Evolutionary conservation across 371 early-diverging fungal genomes (phyloP), one percentile per base, ranked within the genome.

Genomic region (Mortierella sp.): DNA sequence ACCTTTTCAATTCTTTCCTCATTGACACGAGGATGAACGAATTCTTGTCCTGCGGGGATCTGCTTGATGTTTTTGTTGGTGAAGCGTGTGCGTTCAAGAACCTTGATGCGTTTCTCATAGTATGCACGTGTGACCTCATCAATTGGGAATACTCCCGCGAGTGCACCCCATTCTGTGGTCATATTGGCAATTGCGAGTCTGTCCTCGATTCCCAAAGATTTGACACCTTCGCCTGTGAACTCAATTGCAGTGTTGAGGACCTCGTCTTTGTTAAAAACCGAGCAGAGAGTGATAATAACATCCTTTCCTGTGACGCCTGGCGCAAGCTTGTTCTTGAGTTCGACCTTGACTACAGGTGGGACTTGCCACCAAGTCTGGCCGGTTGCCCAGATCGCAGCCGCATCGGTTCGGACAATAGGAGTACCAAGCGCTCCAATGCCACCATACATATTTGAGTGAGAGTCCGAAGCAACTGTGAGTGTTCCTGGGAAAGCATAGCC

Each of bases 121-220:
- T 92, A 97, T 9, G 86, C 87, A 57, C 93, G 83, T 0, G 96
- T 94, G 4, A 86, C 76, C 1, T 92, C 87, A 85, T 98, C 97
- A 16, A 96, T 95, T 7, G 97, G 96, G 85, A 98, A 98, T 3
- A 98, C 92, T 63, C 97, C 97, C 22, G 97, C 98, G 19, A 98
- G 88, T 4, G 97, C 97, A 76, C 98, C 98, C 98, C 98, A 98
- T 84, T 98, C 98, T 22, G 98, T 98, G 3, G 98, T 97, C 98
- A 98, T 97, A 84, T 98, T 98, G 72, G 97, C 93, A 72, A 98
- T 96, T 47, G 97, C 95, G 58, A 98, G 88, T 32, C 97, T 93
- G 70, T 97, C 97, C 75, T 97, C 97, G 7, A 97, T 88, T 0
- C 91, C 87, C 65, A 98, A 74, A 4, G 78, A 78, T 21, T 83